phyloP scores from a whole-genome alignment of 106 monocot genomes.

The Dendrobium officinale region DNA sequence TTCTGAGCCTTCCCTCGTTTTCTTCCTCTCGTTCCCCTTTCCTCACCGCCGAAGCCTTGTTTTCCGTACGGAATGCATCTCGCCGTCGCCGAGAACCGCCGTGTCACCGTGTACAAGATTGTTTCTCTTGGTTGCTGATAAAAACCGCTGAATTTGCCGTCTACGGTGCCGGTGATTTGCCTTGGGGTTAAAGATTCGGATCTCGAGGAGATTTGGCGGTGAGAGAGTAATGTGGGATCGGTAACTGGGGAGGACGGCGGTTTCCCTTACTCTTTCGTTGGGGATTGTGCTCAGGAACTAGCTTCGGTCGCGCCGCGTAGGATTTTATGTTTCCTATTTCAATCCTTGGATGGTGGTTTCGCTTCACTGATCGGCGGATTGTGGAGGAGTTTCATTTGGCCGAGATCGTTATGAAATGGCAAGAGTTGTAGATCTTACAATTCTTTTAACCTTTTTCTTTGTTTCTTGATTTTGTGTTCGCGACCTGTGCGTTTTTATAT shows the following conservation, averaged over 20 bases:
- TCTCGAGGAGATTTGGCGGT: background rate
- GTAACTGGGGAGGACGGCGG: background rate
- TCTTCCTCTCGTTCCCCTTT: background rate
- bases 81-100: background rate
- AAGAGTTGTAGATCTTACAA: background rate
- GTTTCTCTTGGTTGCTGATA: background rate
- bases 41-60: background rate
- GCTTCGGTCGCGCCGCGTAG: background rate
- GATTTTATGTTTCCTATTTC: background rate
- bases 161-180: background rate
- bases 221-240: conserved; percentile 10
- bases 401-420: conserved; percentile 6
- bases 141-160: background rate
- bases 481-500: background rate
- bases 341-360: background rate
- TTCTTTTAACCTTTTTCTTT: background rate
- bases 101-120: background rate
- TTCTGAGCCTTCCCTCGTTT: conserved; percentile 1
- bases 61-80: background rate
- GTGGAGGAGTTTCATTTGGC: background rate
- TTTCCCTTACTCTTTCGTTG: background rate
- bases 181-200: conserved; percentile 5
- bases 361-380: background rate
- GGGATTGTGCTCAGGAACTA: background rate
- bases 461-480: background rate